phyloP scores from a whole-genome alignment of 805 yeast genomes.

The Zygosaccharomyces gambellarensis region DNA sequence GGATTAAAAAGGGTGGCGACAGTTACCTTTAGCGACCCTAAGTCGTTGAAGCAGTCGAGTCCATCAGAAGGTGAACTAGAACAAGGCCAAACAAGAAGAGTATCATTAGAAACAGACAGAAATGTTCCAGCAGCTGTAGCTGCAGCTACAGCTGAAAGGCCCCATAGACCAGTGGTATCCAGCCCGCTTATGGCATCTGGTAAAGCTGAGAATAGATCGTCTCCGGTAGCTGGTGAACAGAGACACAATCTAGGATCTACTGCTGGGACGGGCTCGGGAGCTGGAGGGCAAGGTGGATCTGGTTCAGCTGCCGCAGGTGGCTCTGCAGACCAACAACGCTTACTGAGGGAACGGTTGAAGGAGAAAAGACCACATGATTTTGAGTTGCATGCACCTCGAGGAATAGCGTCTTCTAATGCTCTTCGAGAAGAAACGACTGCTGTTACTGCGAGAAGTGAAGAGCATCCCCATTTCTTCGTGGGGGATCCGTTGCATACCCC shows the following conservation, averaged over 20 bases:
- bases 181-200: conserved; percentile 9
- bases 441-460: conserved; percentile 32
- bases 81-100: conserved; percentile 7
- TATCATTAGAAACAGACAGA: conserved; percentile 12
- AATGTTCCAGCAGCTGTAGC: background rate
- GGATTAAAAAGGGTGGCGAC: conserved; percentile 32
- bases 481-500: conserved; percentile 57
- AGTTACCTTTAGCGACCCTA: conserved; percentile 31
- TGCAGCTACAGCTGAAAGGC: conserved; percentile 1
- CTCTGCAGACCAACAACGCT: conserved; percentile 8
- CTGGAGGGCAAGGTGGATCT: background rate
- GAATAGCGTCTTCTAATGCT: background rate
- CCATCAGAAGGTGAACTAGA: conserved; percentile 10
- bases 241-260: background rate
- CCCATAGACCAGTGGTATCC: conserved; percentile 10
- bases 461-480: conserved; percentile 75
- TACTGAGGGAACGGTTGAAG: conserved; percentile 4
- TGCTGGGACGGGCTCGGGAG: background rate
- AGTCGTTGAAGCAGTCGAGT: conserved; percentile 15
- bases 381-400: background rate
- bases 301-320: background rate
- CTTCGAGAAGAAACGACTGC: background rate
- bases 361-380: background rate
- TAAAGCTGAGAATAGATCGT: conserved; percentile 4
- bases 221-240: conserved; percentile 1